Conservation (phyloP, 2,329 filamentous ascomycete species). For the Hypoxylon sp. region DNA sequence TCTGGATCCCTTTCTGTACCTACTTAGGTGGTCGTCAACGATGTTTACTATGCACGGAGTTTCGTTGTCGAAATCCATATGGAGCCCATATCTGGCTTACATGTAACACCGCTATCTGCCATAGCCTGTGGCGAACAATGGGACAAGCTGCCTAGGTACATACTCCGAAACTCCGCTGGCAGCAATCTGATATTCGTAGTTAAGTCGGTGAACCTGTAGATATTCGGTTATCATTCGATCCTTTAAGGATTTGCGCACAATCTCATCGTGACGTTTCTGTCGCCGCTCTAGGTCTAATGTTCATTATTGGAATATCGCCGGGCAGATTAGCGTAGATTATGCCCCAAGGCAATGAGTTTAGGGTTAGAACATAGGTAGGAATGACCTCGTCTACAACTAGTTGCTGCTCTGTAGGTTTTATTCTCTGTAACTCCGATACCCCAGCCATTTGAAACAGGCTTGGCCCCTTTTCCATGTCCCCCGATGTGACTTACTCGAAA, state of each 20-base stretch:
- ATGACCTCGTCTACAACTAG: not conserved
- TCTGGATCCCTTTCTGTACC: not conserved
- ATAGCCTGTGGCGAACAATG: not conserved
- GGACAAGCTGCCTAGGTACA: not conserved
- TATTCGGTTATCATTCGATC: not conserved
- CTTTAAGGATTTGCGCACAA: not conserved
- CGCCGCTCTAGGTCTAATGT: not conserved
- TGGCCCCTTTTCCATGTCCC: not conserved
- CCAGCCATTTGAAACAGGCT: not conserved
- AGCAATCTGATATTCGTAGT: not conserved
- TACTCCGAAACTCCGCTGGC: not conserved
- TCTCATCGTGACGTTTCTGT: not conserved
- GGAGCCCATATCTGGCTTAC: not conserved
- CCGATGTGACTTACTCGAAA: not conserved
- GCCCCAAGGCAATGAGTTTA: not conserved
- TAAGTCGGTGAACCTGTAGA: not conserved
- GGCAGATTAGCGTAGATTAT: not conserved
- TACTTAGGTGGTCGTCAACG: not conserved
- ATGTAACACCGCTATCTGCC: not conserved
- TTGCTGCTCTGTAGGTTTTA: not conserved
- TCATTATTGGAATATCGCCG: not conserved
- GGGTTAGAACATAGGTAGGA: not conserved
- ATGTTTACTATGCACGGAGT: not conserved
- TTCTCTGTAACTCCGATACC: not conserved
- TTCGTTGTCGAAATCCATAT: not conserved